Evolutionary conservation across 2,329 filamentous ascomycete species (phyloP).

Genomic region (Fusarium austroafricanum): DNA sequence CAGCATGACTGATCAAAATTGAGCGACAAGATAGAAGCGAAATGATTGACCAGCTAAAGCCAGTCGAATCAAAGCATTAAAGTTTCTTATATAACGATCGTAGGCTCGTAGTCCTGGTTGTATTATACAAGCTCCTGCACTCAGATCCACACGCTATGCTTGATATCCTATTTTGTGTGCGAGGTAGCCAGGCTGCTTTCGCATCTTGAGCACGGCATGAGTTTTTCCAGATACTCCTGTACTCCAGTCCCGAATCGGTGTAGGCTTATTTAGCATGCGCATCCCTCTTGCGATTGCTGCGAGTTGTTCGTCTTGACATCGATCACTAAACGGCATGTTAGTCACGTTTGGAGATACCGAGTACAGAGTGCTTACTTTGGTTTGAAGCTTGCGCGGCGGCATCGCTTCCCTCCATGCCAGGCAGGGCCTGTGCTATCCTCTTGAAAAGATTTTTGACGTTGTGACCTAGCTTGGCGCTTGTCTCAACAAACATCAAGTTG

Average conservation of each 20-base stretch:
- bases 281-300: slow-evolving; percentile 77
- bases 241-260: slow-evolving; percentile 39
- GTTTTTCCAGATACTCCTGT: slow-evolving; percentile 41
- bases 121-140: slow-evolving; percentile 52
- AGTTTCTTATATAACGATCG: slow-evolving; percentile 50
- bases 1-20: slow-evolving; percentile 8
- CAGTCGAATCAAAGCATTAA: slow-evolving; percentile 42
- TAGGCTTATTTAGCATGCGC: slow-evolving; percentile 56
- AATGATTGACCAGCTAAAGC: slow-evolving; percentile 28
- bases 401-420: slow-evolving; percentile 95
- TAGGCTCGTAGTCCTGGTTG: slow-evolving; percentile 50
- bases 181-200: slow-evolving; percentile 33
- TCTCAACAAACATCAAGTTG: slow-evolving; percentile 99
- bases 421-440: slow-evolving; percentile 96
- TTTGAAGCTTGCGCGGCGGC: slow-evolving; percentile 76
- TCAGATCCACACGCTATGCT: slow-evolving; percentile 50
- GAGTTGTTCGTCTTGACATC: slow-evolving; percentile 85
- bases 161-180: slow-evolving; percentile 46
- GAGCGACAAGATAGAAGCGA: slow-evolving; percentile 23
- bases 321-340: slow-evolving; percentile 72
- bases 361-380: slow-evolving; percentile 74
- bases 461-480: slow-evolving; percentile 95
- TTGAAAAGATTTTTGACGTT: slow-evolving; percentile 98
- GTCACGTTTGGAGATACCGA: neutral
- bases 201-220: slow-evolving; percentile 37